Base-by-base conservation (phyloP, 139 green algal genomes). In the Chlamydomonas sp. region DNA sequence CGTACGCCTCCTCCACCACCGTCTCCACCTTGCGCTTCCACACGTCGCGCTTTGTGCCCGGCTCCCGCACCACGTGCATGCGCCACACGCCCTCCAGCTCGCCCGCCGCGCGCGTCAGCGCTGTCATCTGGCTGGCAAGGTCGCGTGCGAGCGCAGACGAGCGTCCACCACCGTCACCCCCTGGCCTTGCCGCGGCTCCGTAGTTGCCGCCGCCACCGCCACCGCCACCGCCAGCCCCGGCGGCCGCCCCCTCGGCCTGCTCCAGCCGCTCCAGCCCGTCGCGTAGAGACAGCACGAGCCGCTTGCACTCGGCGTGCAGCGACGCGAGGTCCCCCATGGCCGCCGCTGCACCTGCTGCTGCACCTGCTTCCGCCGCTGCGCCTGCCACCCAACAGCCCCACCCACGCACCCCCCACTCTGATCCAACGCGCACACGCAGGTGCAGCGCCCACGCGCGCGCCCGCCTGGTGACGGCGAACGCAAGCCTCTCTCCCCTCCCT, bases 21-120 rank as follows among this genome's bases (percentile, higher is more conserved):
- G 91, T 83, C 76, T 96, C 87, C 54, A 96, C 89, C 72, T 94
- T 95, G 20, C 81, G 50, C 57, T 88, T 90, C 89, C 89, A 95
- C 0, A 95, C 60, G 31, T 93, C 81, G 1, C 84, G 70, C 62
- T 86, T 88, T 67, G 65, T 54, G 73, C 73, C 64, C 31, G 47
- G 35, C 69, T 91, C 84, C 8, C 86, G 71, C 1, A 95, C 67
- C 1, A 85, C 71, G 48, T 90, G 83, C 89, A 96, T 95, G 26
- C 90, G 83, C 86, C 88, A 95, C 5, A 81, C 71, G n/a, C 73
- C 83, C 48, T 96, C 89, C 78, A 95, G 79, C 39, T 93, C 83
- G 80, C 86, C n/a, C 79, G 70, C 82, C 91, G 82, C 72, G 83
- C 13, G 26, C 13, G 35, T 26, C n/a, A 91, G 79, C 49, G 91